Base-by-base conservation (phyloP, 495 filamentous ascomycete genomes). In the Talaromyces stipitatus region DNA sequence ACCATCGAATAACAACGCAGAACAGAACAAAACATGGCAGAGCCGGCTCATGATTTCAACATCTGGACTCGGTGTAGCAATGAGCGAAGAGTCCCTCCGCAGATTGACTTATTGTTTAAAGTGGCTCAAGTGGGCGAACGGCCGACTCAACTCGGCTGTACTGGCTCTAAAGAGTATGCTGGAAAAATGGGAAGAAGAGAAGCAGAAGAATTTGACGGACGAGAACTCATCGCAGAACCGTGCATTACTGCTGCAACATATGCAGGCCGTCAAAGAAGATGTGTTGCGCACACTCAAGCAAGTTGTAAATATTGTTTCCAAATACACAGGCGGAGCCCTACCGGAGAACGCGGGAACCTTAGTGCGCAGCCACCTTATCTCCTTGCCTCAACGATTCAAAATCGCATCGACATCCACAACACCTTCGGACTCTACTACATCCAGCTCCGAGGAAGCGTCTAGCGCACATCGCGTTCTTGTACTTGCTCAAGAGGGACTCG, bases 401-500 rank as follows among this genome's bases (percentile, higher is more conserved):
- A 66, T 82, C 14, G 74, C 79, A 14, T 75, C 77, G 23, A 70
- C 70, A 10, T 71, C 75, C 3, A 63, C 71, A 54, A 66, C 73
- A 14, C 68, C 76, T n/a, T 71, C 73, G 0, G 71, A 73, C 16
- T 67, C 72, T 7, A 48, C 66, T 0, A 63, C 61, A 8, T 62
- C 70, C 1, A 60, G 69, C 4, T 73, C 78, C 46, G 70, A 81
- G 60, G 71, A 69, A 24, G 72, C 71, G 8, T 64, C 76, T 24
- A 74, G 78, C 18, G 89, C 88, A 2, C 82, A 87, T 58, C 73
- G 85, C 14, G 90, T 91, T 30, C 62, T 96, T 10, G 83, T 91
- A 0, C 81, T 97, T 28, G 91, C 90, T 2, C 87, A 86, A 58
- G 91, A 96, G 67, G 89, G 90, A 2, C 77, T 97, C 22, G 88